Conservation (phyloP, 148 eudicot genomes). For the Rhododendron vialii region DNA sequence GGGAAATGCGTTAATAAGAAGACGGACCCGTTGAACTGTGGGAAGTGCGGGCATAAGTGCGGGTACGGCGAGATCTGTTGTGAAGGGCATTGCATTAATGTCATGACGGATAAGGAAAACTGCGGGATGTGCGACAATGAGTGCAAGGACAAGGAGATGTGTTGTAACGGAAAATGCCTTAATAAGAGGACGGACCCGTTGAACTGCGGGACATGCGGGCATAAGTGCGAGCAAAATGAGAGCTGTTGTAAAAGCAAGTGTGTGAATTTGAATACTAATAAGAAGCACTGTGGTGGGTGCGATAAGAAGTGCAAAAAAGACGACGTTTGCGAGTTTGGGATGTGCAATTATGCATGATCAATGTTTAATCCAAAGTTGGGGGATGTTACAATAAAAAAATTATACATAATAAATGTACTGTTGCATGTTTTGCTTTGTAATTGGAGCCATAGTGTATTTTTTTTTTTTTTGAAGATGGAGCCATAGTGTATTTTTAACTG, state of each 20-base stretch:
- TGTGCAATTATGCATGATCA: constrained; percentile 6
- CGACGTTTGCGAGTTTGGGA: not conserved
- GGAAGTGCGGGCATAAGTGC: not conserved
- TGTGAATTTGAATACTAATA: not conserved
- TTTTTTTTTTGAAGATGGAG: too few relatives aligned
- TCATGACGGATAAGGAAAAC: not conserved
- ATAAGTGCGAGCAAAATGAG: not conserved
- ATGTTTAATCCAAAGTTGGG: too few relatives aligned
- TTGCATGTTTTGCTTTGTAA: too few relatives aligned
- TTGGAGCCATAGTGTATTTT: too few relatives aligned
- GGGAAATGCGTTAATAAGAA: not conserved
- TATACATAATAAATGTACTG: too few relatives aligned
- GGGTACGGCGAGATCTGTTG: not conserved
- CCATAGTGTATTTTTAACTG: too few relatives aligned
- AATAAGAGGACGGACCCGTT: not conserved
- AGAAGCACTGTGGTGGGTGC: constrained; percentile 9
- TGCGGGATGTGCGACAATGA: not conserved
- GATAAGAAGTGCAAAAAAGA: not conserved
- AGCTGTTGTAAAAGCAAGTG: constrained; percentile 3
- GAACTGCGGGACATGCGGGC: constrained; percentile 10
- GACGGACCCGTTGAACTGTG: not conserved
- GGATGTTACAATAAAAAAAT: too few relatives aligned
- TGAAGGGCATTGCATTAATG: not conserved
- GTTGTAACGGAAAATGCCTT: not conserved
- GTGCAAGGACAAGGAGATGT: not conserved